A percentile compares a stretch with the other conserved stretches of the same genome.
Conservation (phyloP, 2,329 filamentous ascomycete species). For the Trichoderma guizhouense region DNA sequence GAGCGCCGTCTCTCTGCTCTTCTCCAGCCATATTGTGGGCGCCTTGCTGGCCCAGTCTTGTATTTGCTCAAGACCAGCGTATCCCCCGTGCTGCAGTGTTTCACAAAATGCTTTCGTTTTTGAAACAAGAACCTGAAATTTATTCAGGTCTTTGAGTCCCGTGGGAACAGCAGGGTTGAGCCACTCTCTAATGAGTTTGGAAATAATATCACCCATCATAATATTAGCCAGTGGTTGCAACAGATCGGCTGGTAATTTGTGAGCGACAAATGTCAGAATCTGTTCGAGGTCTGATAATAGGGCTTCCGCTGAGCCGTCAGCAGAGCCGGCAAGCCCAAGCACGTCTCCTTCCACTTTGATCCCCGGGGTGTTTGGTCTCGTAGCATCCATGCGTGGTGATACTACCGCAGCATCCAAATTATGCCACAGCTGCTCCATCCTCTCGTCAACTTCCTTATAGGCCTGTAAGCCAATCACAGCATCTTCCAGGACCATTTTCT, state of each 20-base stretch:
- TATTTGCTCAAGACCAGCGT: slow-evolving; percentile 61
- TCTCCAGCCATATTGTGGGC: slow-evolving; percentile 79
- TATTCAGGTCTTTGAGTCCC: slow-evolving; percentile 65
- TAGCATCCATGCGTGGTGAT: slow-evolving; percentile 52
- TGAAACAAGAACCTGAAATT: slow-evolving; percentile 69
- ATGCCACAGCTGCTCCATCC: slow-evolving; percentile 59
- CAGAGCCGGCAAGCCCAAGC: slow-evolving; percentile 41
- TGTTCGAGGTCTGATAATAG: slow-evolving; percentile 53
- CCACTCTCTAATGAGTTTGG: slow-evolving; percentile 69
- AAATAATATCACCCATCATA: slow-evolving; percentile 67
- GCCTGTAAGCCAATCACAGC: slow-evolving; percentile 55
- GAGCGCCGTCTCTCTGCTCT: slow-evolving; percentile 75
- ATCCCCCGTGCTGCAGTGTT: slow-evolving; percentile 59
- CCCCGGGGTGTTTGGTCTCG: slow-evolving; percentile 32
- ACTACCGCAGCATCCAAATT: slow-evolving; percentile 61
- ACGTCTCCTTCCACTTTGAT: slow-evolving; percentile 43
- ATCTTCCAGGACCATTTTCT: slow-evolving; percentile 51
- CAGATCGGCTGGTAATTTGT: slow-evolving; percentile 52
- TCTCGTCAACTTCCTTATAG: slow-evolving; percentile 59
- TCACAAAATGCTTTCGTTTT: slow-evolving; percentile 62
- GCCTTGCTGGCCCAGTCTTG: slow-evolving; percentile 77
- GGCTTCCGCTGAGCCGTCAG: slow-evolving; percentile 45
- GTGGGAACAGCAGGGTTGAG: slow-evolving; percentile 73
- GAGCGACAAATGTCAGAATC: slow-evolving; percentile 50
- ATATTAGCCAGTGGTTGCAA: slow-evolving; percentile 60